Conservation (phyloP, 768 basidiomycete species). For the Agrocybe pediades region DNA sequence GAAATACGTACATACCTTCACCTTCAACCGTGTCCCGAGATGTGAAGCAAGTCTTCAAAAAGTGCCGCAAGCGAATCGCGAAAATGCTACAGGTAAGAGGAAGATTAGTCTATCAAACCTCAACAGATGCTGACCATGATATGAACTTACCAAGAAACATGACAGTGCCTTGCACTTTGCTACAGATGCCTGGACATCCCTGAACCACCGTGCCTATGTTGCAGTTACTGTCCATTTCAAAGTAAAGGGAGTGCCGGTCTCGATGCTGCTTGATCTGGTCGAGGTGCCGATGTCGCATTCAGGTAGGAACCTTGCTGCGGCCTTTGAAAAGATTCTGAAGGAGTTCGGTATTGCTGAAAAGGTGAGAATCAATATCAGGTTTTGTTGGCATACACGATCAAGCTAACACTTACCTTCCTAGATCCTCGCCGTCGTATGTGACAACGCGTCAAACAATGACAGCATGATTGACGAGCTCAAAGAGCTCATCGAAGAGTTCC, state of each 20-base stretch:
- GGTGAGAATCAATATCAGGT: neutral
- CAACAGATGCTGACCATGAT: neutral
- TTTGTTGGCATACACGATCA: neutral
- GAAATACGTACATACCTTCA: neutral
- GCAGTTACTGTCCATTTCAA: neutral
- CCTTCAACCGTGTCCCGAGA: neutral
- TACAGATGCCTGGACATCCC: slow-evolving; percentile 1
- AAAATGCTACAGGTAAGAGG: neutral
- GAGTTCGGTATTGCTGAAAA: neutral
- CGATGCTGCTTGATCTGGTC: neutral
- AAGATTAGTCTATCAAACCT: too few species aligned
- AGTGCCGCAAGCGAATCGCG: neutral
- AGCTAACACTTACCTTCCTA: slow-evolving; percentile 1
- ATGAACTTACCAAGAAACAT: neutral
- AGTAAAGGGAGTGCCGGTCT: neutral
- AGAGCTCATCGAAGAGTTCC: slow-evolving; percentile 18
- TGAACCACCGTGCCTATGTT: neutral
- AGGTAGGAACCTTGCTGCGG: neutral
- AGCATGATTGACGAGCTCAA: slow-evolving; percentile 33
- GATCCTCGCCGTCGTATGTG: slow-evolving; percentile 30
- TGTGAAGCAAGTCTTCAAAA: neutral
- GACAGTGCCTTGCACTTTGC: neutral
- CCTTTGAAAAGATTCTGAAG: neutral
- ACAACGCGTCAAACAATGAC: slow-evolving; percentile 38
- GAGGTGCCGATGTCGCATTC: neutral